Evolutionary conservation across 257 asterid species (phyloP).

Genomic region (Penstemon davidsonii): DNA sequence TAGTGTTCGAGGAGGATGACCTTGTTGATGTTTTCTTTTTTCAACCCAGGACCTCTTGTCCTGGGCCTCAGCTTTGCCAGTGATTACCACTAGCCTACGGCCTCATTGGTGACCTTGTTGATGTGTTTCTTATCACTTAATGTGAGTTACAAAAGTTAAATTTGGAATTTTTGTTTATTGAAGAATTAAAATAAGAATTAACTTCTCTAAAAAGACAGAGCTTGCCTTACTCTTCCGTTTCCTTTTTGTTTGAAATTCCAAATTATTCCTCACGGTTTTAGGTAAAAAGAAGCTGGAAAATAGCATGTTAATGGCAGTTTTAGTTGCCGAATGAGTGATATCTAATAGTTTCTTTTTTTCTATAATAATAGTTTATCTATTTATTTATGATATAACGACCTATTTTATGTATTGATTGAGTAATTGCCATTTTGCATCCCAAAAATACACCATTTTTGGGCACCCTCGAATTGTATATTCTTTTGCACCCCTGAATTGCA

Average conservation of each 20-base stretch:
- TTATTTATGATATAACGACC: conserved; percentile 1
- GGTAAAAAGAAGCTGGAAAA: background rate
- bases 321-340: conserved; percentile 13
- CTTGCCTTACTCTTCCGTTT: background rate
- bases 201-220: conserved; percentile 1
- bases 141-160: conserved; percentile 3
- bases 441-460: too few relatives aligned
- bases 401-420: background rate
- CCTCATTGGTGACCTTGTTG: background rate
- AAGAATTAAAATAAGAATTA: background rate
- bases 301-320: background rate
- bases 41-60: too few relatives aligned
- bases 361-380: too few relatives aligned
- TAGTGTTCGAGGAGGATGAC: conserved; percentile 9
- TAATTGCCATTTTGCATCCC: too few relatives aligned
- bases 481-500: too few relatives aligned
- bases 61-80: too few relatives aligned
- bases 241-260: background rate
- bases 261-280: background rate
- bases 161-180: conserved; percentile 5
- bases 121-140: background rate
- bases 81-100: too few relatives aligned
- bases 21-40: too few relatives aligned
- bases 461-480: too few relatives aligned
- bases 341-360: background rate